phyloP scores from a whole-genome alignment of 495 filamentous ascomycete species.

The Tuber melanosporum region DNA sequence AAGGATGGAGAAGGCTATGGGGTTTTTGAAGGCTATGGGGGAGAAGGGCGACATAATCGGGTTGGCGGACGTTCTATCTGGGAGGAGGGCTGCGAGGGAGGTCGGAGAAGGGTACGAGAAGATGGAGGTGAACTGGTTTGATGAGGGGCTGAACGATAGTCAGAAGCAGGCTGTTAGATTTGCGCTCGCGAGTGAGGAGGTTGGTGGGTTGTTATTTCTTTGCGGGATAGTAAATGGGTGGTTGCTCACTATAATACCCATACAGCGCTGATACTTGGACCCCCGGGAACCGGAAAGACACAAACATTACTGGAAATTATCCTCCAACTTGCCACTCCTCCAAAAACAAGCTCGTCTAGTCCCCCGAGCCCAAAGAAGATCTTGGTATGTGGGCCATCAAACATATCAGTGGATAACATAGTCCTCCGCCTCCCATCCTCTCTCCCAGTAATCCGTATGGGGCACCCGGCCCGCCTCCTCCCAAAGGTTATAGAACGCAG shows the following conservation, averaged over 20 bases:
- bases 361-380: slow-evolving; percentile 56
- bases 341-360: slow-evolving; percentile 14
- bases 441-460: slow-evolving; percentile 80
- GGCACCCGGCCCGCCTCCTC: slow-evolving; percentile 85
- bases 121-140: slow-evolving; percentile 60
- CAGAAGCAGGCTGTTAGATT: slow-evolving; percentile 90
- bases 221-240: neutral
- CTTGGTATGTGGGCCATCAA: slow-evolving; percentile 90
- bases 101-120: slow-evolving; percentile 47
- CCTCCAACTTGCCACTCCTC: slow-evolving; percentile 62
- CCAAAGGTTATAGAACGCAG: slow-evolving; percentile 84
- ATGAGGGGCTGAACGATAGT: slow-evolving; percentile 73
- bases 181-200: slow-evolving; percentile 71
- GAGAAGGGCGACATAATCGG: slow-evolving; percentile 55
- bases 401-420: slow-evolving; percentile 97
- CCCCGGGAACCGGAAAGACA: slow-evolving; percentile 95
- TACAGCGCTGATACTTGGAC: slow-evolving; percentile 80
- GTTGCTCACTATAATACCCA: neutral
- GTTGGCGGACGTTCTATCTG: slow-evolving; percentile 80
- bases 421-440: slow-evolving; percentile 83
- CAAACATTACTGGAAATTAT: slow-evolving; percentile 95
- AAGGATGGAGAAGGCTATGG: slow-evolving; percentile 88
- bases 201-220: slow-evolving; percentile 43
- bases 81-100: slow-evolving; percentile 55
- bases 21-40: slow-evolving; percentile 54